Evolutionary conservation across 1,139 yeast genomes (phyloP).

Genomic region (Oligophagozyma castellii): DNA sequence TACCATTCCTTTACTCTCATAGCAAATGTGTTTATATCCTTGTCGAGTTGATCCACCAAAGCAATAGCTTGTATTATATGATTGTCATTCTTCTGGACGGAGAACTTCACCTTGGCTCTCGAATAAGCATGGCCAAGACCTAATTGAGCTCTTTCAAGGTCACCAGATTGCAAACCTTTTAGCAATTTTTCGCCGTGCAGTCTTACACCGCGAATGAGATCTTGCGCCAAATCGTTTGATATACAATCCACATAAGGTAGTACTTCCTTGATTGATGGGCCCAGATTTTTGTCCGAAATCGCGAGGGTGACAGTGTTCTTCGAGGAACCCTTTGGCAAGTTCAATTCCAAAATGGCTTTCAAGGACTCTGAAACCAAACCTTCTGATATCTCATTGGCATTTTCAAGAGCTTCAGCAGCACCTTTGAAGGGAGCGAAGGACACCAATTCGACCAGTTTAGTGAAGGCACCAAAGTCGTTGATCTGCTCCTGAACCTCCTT

Average conservation of each 20-base stretch:
- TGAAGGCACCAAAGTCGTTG: slow-evolving; percentile 74
- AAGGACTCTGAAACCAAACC: slow-evolving; percentile 90
- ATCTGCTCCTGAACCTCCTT: slow-evolving; percentile 91
- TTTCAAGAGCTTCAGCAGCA: slow-evolving; percentile 97
- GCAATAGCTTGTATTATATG: slow-evolving; percentile 99
- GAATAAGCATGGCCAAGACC: slow-evolving; percentile 99
- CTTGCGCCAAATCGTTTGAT: slow-evolving; percentile 87
- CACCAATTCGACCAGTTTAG: slow-evolving; percentile 84
- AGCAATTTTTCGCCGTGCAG: slow-evolving; percentile 78
- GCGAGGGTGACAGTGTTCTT: slow-evolving; percentile 65
- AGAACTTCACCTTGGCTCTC: slow-evolving; percentile 96
- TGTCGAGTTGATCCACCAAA: slow-evolving; percentile 87
- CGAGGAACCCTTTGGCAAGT: slow-evolving; percentile 68
- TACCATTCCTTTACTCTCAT: slow-evolving; percentile 99
- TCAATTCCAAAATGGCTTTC: slow-evolving; percentile 77
- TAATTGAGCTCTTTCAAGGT: slow-evolving; percentile 92
- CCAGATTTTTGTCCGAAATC: slow-evolving; percentile 88
- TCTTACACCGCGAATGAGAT: slow-evolving; percentile 89
- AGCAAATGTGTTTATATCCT: slow-evolving; percentile 93
- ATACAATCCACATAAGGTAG: slow-evolving; percentile 85
- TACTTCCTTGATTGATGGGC: slow-evolving; percentile 87
- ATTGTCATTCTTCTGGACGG: slow-evolving; percentile 96
- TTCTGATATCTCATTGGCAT: slow-evolving; percentile 95
- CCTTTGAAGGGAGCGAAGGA: slow-evolving; percentile 98
- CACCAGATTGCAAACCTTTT: slow-evolving; percentile 89